Evolutionary conservation across 139 green algal species (phyloP), one percentile per base, ranked within the genome.

Genomic region (Chlamydomonas incerta): DNA sequence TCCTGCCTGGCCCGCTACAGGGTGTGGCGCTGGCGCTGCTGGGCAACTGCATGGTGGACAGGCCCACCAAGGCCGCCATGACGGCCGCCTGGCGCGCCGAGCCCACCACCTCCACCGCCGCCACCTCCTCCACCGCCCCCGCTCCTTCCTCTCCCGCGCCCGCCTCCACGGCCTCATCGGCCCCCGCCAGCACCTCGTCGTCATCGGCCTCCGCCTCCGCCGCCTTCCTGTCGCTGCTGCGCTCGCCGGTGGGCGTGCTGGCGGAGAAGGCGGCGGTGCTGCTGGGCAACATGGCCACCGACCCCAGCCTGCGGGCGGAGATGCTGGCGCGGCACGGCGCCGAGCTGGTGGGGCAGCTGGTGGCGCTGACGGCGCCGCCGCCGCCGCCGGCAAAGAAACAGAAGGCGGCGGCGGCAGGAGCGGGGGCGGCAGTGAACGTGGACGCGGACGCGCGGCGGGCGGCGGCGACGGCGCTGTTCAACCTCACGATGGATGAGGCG

Each of bases 11-110:
- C n/a, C n/a, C n/a, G n/a, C 41, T 50, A 8, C 85, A 90, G 81
- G 80, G 74, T 6, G 52, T 82, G 34, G 87, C 60, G 0, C 70
- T 94, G 68, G 69, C 83, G 35, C 68, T 91, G 85, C 89, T 94
- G 29, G 69, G 82, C 79, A 94, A 94, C 87, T 89, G 84, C 75
- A 84, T 87, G 70, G 68, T 92, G 71, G 90, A 93, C 52, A 74
- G 69, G 37, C 35, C 70, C 33, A 58, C 47, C 74, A 88, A 87
- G 62, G 62, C 62, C 2, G 88, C 81, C 31, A 91, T 91, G 81
- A 47, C 65, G 1, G 47, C 66, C 0, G 66, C 37, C 41, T 85
- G 80, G 80, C n/a, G 63, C 57, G 18, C 31, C 10, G 47, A 63
- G n/a, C 31, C 63, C 41, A 5, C 31, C 29, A 20, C 34, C 34